Base-by-base conservation (phyloP, 1,284 basidiomycete genomes). In the Taiwanofungus camphoratus region DNA sequence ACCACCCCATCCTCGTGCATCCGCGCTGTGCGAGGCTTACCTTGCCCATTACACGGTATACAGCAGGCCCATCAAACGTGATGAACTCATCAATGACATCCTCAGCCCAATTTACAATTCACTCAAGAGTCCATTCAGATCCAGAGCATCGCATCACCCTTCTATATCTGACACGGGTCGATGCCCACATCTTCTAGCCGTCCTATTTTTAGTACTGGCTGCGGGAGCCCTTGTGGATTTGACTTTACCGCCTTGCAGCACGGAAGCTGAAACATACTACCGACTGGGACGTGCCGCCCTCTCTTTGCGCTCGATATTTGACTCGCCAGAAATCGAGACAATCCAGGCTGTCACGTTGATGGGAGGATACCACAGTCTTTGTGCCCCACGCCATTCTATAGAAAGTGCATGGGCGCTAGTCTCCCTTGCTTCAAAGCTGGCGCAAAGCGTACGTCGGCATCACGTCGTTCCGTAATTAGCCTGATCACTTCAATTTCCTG, bases 1-100 rank as follows among this genome's bases (percentile, higher is more conserved):
- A 11, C 65, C 65, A 1, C 49, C 56, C 9, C 60, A 60, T 40
- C 51, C 56, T 8, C 61, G 63, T 5, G 65, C 81, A 15, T 80
- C 77, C 68, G 61, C 78, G 5, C 65, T 84, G 3, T 83, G 77
- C 51, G 82, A 84, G 60, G 78, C 79, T 3, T 84, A 81, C 51
- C 56, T 79, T 52, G 79, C 82, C 49, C 77, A 84, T 36, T 72
- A 73, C 13, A 62, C 79, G 11, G 83, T 77, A 75, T 63, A 70
- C 40, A 79, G 77, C 53, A 68, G 72, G 20, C 79, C 81, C 1
- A 67, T 85, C 50, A 70, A 65, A 44, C 72, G 82, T 11, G 82
- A 82, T 45, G 81, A 84, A 50, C 68, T 84, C 30, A 73, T 84
- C 30, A 69, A 84, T 47, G 80, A 83, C 20, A 69, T 77, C 26